Conservation (phyloP, 116 monocot species). For the Trichopus zeylanicus region DNA sequence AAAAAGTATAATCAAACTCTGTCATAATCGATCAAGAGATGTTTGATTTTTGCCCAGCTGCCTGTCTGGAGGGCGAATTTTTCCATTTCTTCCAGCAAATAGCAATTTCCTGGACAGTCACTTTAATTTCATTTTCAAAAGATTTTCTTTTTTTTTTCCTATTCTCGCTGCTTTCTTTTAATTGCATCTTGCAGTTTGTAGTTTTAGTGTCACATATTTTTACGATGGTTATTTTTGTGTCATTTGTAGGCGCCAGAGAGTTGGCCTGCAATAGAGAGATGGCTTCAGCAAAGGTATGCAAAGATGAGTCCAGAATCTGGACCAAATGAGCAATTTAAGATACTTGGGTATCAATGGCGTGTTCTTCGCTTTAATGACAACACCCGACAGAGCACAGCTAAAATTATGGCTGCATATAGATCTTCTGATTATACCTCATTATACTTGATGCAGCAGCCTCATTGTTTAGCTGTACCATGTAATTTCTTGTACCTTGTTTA, state of each 20-base stretch:
- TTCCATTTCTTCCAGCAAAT: too few species aligned
- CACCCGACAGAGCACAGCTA: slow-evolving; percentile 82
- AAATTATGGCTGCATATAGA: slow-evolving; percentile 73
- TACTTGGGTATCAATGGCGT: slow-evolving; percentile 96
- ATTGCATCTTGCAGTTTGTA: background rate
- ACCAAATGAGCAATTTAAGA: slow-evolving; percentile 35
- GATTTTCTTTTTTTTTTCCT: too few species aligned
- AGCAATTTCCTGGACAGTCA: too few species aligned
- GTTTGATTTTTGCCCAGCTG: too few species aligned
- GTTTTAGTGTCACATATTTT: background rate
- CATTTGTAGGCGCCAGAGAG: slow-evolving; percentile 29
- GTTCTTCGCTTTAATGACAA: slow-evolving; percentile 75
- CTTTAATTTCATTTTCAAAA: too few species aligned
- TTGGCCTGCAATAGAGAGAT: slow-evolving; percentile 52
- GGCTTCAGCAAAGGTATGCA: slow-evolving; percentile 59
- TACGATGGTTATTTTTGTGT: background rate
- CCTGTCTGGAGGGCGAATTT: too few species aligned
- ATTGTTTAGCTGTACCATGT: slow-evolving; percentile 92
- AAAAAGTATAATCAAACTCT: too few species aligned
- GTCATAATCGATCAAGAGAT: too few species aligned
- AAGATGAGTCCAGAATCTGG: slow-evolving; percentile 44
- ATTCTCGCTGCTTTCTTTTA: background rate
- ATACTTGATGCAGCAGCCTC: slow-evolving; percentile 80
- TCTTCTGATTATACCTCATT: slow-evolving; percentile 44
- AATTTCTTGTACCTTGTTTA: slow-evolving; percentile 17